phyloP scores from a whole-genome alignment of 78 protist species.

The Dictyostelium purpureum region DNA sequence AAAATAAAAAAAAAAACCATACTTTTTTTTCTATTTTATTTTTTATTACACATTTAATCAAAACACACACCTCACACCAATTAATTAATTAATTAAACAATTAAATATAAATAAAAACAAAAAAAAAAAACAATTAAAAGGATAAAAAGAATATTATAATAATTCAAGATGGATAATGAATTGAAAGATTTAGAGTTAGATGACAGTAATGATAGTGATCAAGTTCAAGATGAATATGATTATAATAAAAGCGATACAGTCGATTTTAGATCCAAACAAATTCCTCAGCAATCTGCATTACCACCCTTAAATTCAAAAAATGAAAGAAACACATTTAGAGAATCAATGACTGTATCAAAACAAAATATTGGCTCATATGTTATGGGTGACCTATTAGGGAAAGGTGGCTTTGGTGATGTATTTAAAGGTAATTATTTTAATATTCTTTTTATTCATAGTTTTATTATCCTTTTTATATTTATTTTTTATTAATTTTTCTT shows the following conservation, averaged over 20 bases:
- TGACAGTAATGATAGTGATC: conserved; percentile 5
- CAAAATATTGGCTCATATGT: conserved; percentile 44
- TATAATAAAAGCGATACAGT: background rate
- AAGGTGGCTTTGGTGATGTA: conserved; percentile 54
- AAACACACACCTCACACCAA: too few species aligned
- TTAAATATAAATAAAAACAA: too few species aligned
- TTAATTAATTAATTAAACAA: too few species aligned
- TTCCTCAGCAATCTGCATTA: conserved; percentile 13
- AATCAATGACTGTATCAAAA: conserved; percentile 45
- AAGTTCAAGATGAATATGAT: background rate
- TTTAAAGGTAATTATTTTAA: too few species aligned
- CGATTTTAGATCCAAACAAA: background rate
- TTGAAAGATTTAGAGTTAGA: background rate
- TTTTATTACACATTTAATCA: too few species aligned
- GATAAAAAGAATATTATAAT: background rate
- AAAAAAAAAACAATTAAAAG: background rate
- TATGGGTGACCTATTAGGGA: conserved; percentile 50
- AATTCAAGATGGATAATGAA: too few species aligned
- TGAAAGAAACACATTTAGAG: background rate
- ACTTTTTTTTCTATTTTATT: too few species aligned
- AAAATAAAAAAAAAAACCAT: too few species aligned
- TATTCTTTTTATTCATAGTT: too few species aligned
- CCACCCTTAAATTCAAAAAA: conserved; percentile 37
- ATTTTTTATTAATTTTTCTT: too few species aligned
- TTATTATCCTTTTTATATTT: too few species aligned